Evolutionary conservation across 2,329 filamentous ascomycete species (phyloP).

Genomic region (Helotiales sp.): DNA sequence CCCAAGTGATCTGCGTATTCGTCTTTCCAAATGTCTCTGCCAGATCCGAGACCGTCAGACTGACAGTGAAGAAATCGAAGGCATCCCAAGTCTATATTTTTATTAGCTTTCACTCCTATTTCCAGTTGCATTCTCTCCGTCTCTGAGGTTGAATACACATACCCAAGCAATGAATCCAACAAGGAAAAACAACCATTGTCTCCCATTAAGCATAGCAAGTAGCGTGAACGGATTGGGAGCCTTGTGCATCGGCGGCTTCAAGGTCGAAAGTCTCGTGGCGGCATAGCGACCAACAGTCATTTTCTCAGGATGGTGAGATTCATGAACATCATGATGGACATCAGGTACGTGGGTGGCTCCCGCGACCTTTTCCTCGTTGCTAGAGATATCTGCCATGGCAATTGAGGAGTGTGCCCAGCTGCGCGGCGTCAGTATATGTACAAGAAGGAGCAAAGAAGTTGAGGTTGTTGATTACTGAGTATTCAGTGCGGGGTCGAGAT

Average conservation of each 20-base stretch:
- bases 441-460: background rate
- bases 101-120: background rate
- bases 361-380: background rate
- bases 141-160: background rate
- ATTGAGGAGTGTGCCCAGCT: background rate
- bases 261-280: conserved; percentile 51
- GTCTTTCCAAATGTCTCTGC: conserved; percentile 57
- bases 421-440: background rate
- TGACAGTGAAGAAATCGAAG: conserved; percentile 81
- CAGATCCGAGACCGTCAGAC: conserved; percentile 74
- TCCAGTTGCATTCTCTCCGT: background rate
- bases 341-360: background rate
- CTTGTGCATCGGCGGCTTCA: conserved; percentile 60
- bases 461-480: background rate
- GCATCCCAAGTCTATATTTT: conserved; percentile 63
- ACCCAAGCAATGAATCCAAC: conserved; percentile 73
- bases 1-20: conserved; percentile 69
- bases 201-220: conserved; percentile 60
- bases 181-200: conserved; percentile 74
- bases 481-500: background rate
- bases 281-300: conserved; percentile 41
- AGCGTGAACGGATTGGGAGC: conserved; percentile 71
- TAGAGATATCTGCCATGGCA: background rate
- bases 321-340: conserved; percentile 1
- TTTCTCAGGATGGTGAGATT: conserved; percentile 24